phyloP scores from a whole-genome alignment of 768 basidiomycete species.

The Phanerochaete sordida region DNA sequence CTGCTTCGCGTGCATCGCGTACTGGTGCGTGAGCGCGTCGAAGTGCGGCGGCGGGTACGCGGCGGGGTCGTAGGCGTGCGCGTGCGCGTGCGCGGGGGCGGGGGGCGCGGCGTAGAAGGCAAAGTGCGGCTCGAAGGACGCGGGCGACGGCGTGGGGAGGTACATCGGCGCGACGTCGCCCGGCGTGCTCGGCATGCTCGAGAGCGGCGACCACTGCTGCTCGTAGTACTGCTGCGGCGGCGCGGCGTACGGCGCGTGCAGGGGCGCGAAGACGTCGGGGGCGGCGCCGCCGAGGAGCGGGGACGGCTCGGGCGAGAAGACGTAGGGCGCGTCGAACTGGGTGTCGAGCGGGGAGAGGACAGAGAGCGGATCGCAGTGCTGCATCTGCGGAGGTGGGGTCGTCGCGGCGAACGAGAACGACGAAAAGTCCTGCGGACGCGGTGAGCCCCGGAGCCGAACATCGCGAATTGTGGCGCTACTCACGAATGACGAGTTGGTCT shows the following conservation, averaged over 20 bases:
- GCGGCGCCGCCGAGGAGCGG: constrained; percentile 2
- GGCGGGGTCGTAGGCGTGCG: constrained; percentile 13
- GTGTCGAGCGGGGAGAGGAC: constrained; percentile 2
- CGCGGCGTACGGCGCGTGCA: constrained; percentile 16
- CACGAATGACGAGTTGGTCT: constrained; percentile 23
- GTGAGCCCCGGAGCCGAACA: not conserved
- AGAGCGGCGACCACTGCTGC: constrained; percentile 19
- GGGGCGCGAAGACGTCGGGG: constrained; percentile 17
- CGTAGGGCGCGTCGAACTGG: constrained; percentile 9
- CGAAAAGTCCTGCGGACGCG: constrained; percentile 20
- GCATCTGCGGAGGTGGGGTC: constrained; percentile 15
- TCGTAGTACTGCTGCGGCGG: constrained; percentile 9
- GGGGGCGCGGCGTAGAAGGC: not conserved
- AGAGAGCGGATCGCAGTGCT: constrained; percentile 17
- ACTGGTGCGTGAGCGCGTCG: not conserved
- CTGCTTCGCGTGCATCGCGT: not conserved
- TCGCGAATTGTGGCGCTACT: constrained; percentile 11
- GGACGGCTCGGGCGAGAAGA: not conserved
- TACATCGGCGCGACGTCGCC: not conserved
- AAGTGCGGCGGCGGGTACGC: not conserved
- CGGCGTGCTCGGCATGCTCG: constrained; percentile 24
- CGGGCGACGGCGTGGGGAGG: not conserved
- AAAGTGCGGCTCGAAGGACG: not conserved
- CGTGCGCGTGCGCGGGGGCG: not conserved
- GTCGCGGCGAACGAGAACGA: constrained; percentile 24